Evolutionary conservation across 108 stramenopile genomes (phyloP).

Genomic region (Conticribra guillardii): DNA sequence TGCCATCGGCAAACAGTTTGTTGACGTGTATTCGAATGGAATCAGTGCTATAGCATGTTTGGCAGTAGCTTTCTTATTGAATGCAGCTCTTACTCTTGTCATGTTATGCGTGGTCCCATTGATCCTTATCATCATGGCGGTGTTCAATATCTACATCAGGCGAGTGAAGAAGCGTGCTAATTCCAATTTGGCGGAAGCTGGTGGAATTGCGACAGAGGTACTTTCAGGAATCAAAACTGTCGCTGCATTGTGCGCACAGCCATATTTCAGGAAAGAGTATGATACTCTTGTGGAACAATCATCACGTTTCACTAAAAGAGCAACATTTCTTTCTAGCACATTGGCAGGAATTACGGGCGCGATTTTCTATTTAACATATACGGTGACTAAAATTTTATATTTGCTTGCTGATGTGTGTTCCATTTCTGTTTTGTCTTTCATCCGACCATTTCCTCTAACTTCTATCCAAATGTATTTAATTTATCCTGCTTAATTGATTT

Average conservation of each 20-base stretch:
- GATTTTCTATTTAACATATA: conserved; percentile 50
- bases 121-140: conserved; percentile 24
- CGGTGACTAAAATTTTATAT: no score
- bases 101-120: conserved; percentile 46
- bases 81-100: conserved; percentile 34
- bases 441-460: no score
- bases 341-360: conserved; percentile 46
- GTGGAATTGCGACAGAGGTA: conserved; percentile 62
- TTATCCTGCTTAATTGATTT: no score
- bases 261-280: conserved; percentile 43
- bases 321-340: conserved; percentile 31
- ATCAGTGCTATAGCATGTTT: conserved; percentile 33
- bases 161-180: conserved; percentile 27
- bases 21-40: conserved; percentile 45
- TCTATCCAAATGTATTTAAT: no score
- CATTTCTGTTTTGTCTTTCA: no score
- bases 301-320: conserved; percentile 22
- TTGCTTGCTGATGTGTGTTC: no score
- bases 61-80: conserved; percentile 36
- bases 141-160: conserved; percentile 25
- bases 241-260: conserved; percentile 56
- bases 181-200: conserved; percentile 32
- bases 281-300: conserved; percentile 18
- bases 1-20: conserved; percentile 46
- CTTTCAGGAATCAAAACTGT: conserved; percentile 70